These are phyloP conservation scores for Posidonia australis DNA, from an alignment of 106 monocot genomes.

Conservation along the genomic window DNA sequence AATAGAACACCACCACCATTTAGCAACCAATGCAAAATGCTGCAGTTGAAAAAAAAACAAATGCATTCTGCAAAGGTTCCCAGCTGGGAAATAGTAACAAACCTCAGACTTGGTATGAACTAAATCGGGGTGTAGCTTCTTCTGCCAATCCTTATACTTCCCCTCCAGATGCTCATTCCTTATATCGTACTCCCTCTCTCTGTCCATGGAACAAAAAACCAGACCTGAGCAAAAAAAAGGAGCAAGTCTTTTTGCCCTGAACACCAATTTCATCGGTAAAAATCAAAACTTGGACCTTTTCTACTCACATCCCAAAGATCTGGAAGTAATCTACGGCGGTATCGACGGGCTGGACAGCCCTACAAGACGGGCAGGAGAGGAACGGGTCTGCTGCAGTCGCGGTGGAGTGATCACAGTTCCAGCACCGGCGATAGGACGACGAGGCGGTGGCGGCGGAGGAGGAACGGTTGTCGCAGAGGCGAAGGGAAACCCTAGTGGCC, in stretches of 20 bases:
- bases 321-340: slow-evolving; percentile 56
- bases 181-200: slow-evolving; percentile 41
- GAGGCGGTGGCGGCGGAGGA: background rate
- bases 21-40: background rate
- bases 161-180: slow-evolving; percentile 48
- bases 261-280: background rate
- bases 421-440: slow-evolving; percentile 16
- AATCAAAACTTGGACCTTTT: background rate
- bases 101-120: slow-evolving; percentile 93
- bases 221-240: too few species aligned
- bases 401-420: slow-evolving; percentile 6
- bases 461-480: background rate
- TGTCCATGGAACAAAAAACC: slow-evolving; percentile 9
- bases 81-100: background rate
- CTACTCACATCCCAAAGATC: slow-evolving; percentile 87
- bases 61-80: background rate
- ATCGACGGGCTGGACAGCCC: slow-evolving; percentile 63
- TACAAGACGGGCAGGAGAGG: slow-evolving; percentile 47
- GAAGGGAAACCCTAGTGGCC: background rate
- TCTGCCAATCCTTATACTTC: slow-evolving; percentile 96
- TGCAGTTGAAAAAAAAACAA: background rate
- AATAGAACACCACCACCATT: background rate
- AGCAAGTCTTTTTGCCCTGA: too few species aligned
- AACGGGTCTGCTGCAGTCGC: slow-evolving; percentile 19
- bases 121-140: slow-evolving; percentile 91